These are phyloP conservation scores for Nitzschia sp. DNA, from an alignment of 108 stramenopile species.

Conservation along the genomic window DNA sequence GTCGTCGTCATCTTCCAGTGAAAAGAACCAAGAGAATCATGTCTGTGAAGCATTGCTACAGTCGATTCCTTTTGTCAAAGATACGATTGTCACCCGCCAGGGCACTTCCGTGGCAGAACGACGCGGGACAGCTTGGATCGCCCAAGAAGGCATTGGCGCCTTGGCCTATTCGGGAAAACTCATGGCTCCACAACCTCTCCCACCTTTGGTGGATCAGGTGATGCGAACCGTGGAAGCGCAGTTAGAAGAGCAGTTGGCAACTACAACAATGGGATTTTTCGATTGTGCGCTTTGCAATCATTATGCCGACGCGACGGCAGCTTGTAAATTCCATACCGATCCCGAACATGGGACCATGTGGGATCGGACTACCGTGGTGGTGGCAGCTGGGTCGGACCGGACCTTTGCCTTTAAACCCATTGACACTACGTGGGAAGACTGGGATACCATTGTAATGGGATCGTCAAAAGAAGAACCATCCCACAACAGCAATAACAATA, in stretches of 20 bases:
- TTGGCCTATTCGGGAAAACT: conserved; percentile 77
- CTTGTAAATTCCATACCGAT: conserved; percentile 76
- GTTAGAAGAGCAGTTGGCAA: conserved; percentile 19
- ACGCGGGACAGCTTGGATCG: conserved; percentile 74
- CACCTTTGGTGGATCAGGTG: conserved; percentile 35
- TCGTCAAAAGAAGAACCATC: background rate
- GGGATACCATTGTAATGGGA: conserved; percentile 21
- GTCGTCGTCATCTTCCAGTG: background rate
- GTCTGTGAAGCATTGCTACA: conserved; percentile 29
- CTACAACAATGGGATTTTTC: conserved; percentile 51
- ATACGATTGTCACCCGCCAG: conserved; percentile 63
- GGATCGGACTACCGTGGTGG: conserved; percentile 65
- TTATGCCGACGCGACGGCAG: conserved; percentile 64
- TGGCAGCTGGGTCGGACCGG: conserved; percentile 45
- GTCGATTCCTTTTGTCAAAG: conserved; percentile 60
- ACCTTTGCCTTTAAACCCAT: conserved; percentile 75
- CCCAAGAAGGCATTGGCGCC: conserved; percentile 62
- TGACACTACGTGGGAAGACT: conserved; percentile 45
- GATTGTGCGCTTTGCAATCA: conserved; percentile 78
- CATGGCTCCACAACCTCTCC: conserved; percentile 56
- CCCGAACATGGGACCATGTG: conserved; percentile 70
- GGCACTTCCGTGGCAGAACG: conserved; percentile 63
- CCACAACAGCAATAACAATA: conserved; percentile 9
- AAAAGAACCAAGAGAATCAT: conserved; percentile 9
- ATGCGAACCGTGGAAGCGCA: conserved; percentile 58